Evolutionary conservation across 2,329 filamentous ascomycete species (phyloP).

Genomic region (Moelleriella libera): DNA sequence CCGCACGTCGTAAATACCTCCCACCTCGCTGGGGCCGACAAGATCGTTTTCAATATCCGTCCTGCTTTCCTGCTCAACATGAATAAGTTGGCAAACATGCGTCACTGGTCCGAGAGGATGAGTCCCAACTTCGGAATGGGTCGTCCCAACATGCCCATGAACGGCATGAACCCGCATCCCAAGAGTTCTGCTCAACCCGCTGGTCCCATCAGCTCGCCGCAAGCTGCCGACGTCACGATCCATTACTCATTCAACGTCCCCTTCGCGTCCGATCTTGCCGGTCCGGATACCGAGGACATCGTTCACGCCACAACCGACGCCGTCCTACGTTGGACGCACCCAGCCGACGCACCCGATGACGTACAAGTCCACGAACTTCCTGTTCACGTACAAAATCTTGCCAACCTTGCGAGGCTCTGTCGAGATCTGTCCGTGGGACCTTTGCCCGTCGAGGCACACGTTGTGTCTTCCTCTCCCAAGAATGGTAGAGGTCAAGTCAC

Average conservation of each 20-base stretch:
- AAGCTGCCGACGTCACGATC: conserved; percentile 62
- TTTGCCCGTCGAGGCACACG: conserved; percentile 66
- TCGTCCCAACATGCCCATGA: conserved; percentile 41
- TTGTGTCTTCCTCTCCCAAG: conserved; percentile 71
- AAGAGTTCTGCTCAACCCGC: conserved; percentile 38
- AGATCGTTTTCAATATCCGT: background rate
- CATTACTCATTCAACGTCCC: conserved; percentile 96
- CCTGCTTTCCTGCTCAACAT: conserved; percentile 28
- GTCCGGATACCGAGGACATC: conserved; percentile 88
- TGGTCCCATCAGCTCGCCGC: conserved; percentile 49
- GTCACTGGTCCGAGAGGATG: conserved; percentile 59
- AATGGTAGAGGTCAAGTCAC: conserved; percentile 56
- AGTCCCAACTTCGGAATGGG: conserved; percentile 54
- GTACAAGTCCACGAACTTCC: conserved; percentile 79
- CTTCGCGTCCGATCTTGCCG: conserved; percentile 81
- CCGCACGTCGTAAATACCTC: background rate
- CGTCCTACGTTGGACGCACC: conserved; percentile 84
- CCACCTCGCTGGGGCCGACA: conserved; percentile 2
- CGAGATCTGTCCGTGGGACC: conserved; percentile 60
- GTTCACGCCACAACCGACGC: conserved; percentile 83
- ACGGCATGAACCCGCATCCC: conserved; percentile 40
- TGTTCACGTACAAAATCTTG: conserved; percentile 79
- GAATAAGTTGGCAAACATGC: conserved; percentile 60
- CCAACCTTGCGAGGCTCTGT: conserved; percentile 66
- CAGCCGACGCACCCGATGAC: conserved; percentile 72